These are phyloP conservation scores for Candida sanyaensis DNA, from an alignment of 1,139 yeast species.

Conservation along the genomic window DNA sequence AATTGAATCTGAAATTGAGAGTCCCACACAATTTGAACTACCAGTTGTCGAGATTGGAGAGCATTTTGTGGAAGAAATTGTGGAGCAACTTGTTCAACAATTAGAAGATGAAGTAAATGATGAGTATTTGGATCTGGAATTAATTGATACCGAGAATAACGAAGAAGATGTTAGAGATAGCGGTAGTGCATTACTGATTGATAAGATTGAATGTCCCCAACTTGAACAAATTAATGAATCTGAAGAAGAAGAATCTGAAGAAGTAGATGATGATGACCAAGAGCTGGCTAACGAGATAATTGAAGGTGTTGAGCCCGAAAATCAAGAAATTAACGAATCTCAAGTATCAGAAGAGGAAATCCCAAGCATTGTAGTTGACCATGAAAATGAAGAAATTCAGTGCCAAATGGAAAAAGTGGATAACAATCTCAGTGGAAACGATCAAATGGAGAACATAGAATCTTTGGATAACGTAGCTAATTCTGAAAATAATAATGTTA, in stretches of 20 bases:
- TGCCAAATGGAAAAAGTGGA: neutral
- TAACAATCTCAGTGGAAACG: neutral
- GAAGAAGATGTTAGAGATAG: neutral
- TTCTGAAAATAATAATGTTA: constrained; percentile 3
- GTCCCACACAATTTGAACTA: neutral
- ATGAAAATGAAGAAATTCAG: neutral
- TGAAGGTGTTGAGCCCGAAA: neutral
- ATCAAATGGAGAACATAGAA: neutral
- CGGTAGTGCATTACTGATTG: neutral
- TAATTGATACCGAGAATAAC: neutral
- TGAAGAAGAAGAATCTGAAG: too few species aligned
- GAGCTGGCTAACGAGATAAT: neutral
- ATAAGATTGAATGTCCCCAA: neutral
- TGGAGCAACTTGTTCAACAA: neutral
- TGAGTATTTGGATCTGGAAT: neutral
- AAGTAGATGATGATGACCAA: too few species aligned
- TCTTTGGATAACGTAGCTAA: neutral
- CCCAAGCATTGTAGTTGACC: neutral
- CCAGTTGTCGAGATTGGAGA: neutral
- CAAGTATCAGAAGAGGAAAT: neutral
- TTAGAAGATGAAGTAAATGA: neutral
- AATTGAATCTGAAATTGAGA: constrained; percentile 3
- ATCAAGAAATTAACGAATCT: neutral
- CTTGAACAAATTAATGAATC: neutral
- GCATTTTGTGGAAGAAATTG: neutral